Percentiles rank a stretch among this genome's conserved stretches.
These are phyloP conservation scores for Rhodosporidiobolus sp. DNA, from an alignment of 768 basidiomycete genomes.

Conservation along the genomic window DNA sequence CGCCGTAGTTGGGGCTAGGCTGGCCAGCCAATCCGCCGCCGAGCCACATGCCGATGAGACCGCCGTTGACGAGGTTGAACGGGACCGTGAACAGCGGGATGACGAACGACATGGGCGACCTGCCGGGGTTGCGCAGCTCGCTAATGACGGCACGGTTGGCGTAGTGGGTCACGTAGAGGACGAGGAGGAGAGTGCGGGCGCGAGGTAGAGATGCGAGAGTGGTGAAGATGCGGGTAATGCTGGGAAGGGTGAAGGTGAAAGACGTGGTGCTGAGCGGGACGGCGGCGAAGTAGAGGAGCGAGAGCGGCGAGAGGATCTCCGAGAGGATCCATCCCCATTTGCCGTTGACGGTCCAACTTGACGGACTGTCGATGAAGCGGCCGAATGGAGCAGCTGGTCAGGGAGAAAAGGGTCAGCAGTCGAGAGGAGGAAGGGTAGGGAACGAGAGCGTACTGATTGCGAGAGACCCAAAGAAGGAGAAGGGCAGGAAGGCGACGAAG, in stretches of 20 bases:
- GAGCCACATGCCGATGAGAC: slow-evolving; percentile 28
- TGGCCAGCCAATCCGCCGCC: slow-evolving; percentile 2
- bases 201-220: slow-evolving; percentile 42
- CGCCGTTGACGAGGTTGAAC: slow-evolving; percentile 74
- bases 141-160: slow-evolving; percentile 75
- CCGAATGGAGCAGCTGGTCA: slow-evolving; percentile 35
- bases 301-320: slow-evolving; percentile 29
- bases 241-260: slow-evolving; percentile 53
- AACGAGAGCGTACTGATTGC: slow-evolving; percentile 5
- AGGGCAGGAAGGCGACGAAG: slow-evolving; percentile 12
- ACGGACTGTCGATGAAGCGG: slow-evolving; percentile 1
- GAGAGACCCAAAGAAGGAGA: background rate
- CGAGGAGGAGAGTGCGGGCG: slow-evolving; percentile 57
- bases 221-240: slow-evolving; percentile 53
- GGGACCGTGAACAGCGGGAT: slow-evolving; percentile 58
- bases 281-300: slow-evolving; percentile 17
- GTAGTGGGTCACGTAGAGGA: slow-evolving; percentile 72
- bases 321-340: slow-evolving; percentile 26
- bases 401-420: background rate
- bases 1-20: background rate
- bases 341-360: slow-evolving; percentile 11
- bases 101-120: slow-evolving; percentile 67
- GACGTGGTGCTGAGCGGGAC: slow-evolving; percentile 5
- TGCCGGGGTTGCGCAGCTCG: slow-evolving; percentile 71
- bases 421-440: background rate